Base-by-base conservation (phyloP, 805 yeast genomes). In the Sugiyamaella valdiviana region DNA sequence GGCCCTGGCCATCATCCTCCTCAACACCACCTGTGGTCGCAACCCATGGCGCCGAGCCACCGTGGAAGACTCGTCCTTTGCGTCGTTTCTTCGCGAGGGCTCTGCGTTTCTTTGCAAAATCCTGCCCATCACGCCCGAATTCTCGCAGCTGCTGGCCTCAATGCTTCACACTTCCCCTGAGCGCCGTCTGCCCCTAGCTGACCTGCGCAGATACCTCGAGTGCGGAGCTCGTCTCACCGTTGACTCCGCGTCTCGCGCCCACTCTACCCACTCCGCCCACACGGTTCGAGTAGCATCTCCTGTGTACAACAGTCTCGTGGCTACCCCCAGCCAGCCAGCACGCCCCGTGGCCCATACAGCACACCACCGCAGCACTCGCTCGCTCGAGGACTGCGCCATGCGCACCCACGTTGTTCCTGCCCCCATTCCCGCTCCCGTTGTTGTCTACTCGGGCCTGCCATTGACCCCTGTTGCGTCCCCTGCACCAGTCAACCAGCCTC, bases 31-130 rank as follows among this genome's bases (percentile, higher is more conserved):
- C 9, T 85, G 95, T 56, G 82, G 85, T 38, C 75, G 95, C 63
- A 90, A 89, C 59, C 96, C 96, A 23, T 89, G 96, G 96, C 77
- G 86, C 44, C 80, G 82, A 56, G 95, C 95, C 9, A 76, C 83
- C 45, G 68, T 78, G 36, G 75, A 75, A 39, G 88, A 82, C 58
- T 67, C 75, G 36, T 77, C 95, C 0, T 89, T 84, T 66, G 70
- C 70, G 51, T 81, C 80, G 21, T 90, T 76, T 63, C 70, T 79
- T 32, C 69, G 74, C 43, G 78, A 80, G 53, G 73, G 79, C 10
- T 59, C 65, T 9, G 32, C 32, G 10, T 74, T 87, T 4, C 68
- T 89, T 48, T 65, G 72, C 59, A 74, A 77, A 47, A 87, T 89
- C 24, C 68, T 89, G 54, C 95, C 96, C 36, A 75, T 89, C 5